Percentiles rank a stretch among this genome's conserved stretches.
phyloP scores from a whole-genome alignment of 2,329 filamentous ascomycete species.

The Alternaria burnsii region DNA sequence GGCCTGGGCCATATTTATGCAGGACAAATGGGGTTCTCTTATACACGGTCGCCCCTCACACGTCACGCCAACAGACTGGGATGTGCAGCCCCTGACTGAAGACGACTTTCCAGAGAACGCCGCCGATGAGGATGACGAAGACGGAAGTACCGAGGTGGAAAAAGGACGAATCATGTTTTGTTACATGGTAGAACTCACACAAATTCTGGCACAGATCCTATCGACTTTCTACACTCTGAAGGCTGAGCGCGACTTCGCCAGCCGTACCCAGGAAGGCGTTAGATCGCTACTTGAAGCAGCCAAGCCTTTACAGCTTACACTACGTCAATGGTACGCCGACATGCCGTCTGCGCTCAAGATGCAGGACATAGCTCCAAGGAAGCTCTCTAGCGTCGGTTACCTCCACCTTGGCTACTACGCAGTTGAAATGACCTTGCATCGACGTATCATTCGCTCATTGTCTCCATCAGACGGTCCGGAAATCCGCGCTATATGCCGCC shows the following conservation, averaged over 20 bases:
- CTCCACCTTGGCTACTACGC: constrained; percentile 58
- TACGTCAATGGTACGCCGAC: constrained; percentile 62
- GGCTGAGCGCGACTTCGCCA: constrained; percentile 56
- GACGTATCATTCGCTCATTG: constrained; percentile 52
- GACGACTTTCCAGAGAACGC: constrained; percentile 56
- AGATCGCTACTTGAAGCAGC: constrained; percentile 61
- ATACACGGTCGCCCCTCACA: constrained; percentile 67
- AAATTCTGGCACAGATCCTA: constrained; percentile 61
- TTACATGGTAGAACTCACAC: constrained; percentile 61
- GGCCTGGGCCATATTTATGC: constrained; percentile 71
- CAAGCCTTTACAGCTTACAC: constrained; percentile 62
- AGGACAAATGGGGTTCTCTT: constrained; percentile 69
- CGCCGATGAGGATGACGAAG: constrained; percentile 44
- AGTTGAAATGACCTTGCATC: constrained; percentile 57
- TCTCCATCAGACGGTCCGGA: constrained; percentile 39
- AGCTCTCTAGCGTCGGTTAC: constrained; percentile 48
- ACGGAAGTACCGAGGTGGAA: constrained; percentile 46
- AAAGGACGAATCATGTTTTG: constrained; percentile 56
- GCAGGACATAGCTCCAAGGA: constrained; percentile 51
- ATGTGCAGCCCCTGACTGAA: constrained; percentile 56
- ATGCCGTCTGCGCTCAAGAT: constrained; percentile 60
- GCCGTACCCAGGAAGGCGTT: constrained; percentile 55
- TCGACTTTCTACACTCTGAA: constrained; percentile 62
- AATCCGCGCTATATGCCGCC: constrained; percentile 51
- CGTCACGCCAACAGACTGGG: constrained; percentile 65